Evolutionary conservation across 129 eudicot species (phyloP).

Genomic region (Lactuca sativa): DNA sequence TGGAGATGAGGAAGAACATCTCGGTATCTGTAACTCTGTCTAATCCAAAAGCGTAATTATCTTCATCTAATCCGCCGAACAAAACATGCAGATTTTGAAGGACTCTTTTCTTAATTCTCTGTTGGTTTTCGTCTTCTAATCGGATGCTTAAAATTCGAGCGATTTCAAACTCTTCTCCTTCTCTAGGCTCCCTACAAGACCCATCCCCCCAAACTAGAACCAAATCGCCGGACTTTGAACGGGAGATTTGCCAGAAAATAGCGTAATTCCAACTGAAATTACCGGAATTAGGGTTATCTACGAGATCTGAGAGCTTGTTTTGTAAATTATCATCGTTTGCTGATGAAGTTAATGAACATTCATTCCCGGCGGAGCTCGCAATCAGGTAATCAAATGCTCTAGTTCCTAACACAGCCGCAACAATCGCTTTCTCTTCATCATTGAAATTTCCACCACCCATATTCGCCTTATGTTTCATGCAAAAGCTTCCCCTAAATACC

Average conservation of each 20-base stretch:
- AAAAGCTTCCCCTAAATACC: conserved; percentile 1
- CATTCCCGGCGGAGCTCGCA: conserved; percentile 58
- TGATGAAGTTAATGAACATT: conserved; percentile 60
- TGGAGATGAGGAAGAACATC: conserved; percentile 79
- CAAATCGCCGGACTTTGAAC: conserved; percentile 64
- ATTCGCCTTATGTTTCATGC: conserved; percentile 43
- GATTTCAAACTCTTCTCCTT: conserved; percentile 61
- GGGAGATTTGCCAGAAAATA: conserved; percentile 75
- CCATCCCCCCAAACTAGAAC: conserved; percentile 98
- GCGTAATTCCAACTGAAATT: conserved; percentile 92
- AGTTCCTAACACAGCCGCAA: conserved; percentile 65
- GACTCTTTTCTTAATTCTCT: conserved; percentile 64
- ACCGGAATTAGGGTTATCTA: conserved; percentile 51
- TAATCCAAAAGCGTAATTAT: conserved; percentile 69
- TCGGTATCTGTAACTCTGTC: conserved; percentile 89
- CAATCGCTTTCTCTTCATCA: conserved; percentile 76
- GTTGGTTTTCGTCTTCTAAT: conserved; percentile 72
- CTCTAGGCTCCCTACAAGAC: conserved; percentile 81
- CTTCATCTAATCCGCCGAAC: conserved; percentile 81
- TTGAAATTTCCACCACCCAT: conserved; percentile 56
- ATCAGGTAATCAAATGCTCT: conserved; percentile 79
- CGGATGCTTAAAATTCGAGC: conserved; percentile 40
- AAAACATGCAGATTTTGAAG: conserved; percentile 61
- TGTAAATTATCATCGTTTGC: conserved; percentile 71
- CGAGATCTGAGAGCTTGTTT: conserved; percentile 81